These are phyloP conservation scores for Botryosphaeria dothidea DNA, from an alignment of 2,329 filamentous ascomycete genomes.

Conservation along the genomic window DNA sequence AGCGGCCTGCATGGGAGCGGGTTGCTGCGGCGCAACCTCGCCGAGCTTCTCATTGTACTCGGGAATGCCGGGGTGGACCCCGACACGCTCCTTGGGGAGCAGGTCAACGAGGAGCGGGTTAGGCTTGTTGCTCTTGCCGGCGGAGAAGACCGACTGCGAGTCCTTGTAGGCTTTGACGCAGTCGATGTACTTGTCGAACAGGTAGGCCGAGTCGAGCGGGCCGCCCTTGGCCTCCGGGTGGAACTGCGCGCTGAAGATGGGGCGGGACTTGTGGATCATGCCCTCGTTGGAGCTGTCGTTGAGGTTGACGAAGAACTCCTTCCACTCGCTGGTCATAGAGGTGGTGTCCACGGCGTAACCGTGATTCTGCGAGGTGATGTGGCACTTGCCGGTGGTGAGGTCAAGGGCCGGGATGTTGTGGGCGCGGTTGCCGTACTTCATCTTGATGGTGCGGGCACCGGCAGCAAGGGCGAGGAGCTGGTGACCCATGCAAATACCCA, in stretches of 20 bases:
- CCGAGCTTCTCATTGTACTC: slow-evolving; percentile 26
- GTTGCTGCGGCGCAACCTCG: slow-evolving; percentile 8
- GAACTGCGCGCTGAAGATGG: slow-evolving; percentile 98
- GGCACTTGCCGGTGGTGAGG: slow-evolving; percentile 92
- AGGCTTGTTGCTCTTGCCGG: slow-evolving; percentile 80
- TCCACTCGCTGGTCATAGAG: slow-evolving; percentile 83
- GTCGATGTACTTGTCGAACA: slow-evolving; percentile 95
- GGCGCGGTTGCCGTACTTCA: slow-evolving; percentile 98
- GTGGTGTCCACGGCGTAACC: slow-evolving; percentile 90
- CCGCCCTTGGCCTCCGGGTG: slow-evolving; percentile 98
- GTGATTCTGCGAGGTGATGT: slow-evolving; percentile 98
- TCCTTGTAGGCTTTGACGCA: slow-evolving; percentile 89
- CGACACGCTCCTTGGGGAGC: slow-evolving; percentile 90
- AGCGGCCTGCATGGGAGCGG: slow-evolving; percentile 19
- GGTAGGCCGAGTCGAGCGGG: slow-evolving; percentile 90
- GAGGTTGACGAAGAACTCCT: slow-evolving; percentile 97
- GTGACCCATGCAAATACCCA: slow-evolving; percentile 97
- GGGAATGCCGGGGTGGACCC: slow-evolving; percentile 58
- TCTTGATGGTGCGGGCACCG: slow-evolving; percentile 88
- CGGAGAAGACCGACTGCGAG: slow-evolving; percentile 68
- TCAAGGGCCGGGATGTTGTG: slow-evolving; percentile 98
- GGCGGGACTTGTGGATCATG: slow-evolving; percentile 92
- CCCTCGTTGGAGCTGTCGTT: slow-evolving; percentile 98
- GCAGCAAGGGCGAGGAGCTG: slow-evolving; percentile 89
- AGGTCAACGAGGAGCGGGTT: slow-evolving; percentile 87